These are phyloP conservation scores for Lepiota venenata DNA, from an alignment of 768 basidiomycete species.

Conservation along the genomic window DNA sequence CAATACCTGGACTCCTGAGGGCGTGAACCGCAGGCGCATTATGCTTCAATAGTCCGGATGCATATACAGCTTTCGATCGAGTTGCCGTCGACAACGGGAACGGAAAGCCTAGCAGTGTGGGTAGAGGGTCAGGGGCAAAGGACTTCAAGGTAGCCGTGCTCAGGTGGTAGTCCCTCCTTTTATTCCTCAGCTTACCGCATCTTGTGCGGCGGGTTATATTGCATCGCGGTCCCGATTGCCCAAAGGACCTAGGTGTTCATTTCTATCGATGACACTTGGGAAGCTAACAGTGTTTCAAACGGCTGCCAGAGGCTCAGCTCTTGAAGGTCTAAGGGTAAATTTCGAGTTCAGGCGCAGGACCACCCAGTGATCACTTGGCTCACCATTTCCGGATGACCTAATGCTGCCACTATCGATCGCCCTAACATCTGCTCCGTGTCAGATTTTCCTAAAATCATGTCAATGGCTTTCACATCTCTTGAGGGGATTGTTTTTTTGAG, in stretches of 20 bases:
- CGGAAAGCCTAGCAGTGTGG: slow-evolving; percentile 59
- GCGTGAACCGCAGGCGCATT: slow-evolving; percentile 60
- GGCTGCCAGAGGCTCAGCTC: slow-evolving; percentile 80
- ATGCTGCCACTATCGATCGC: slow-evolving; percentile 57
- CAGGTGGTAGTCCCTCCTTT: neutral
- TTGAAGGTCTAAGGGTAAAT: slow-evolving; percentile 55
- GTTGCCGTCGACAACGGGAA: slow-evolving; percentile 45
- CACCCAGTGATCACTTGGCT: slow-evolving; percentile 16
- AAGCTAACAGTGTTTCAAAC: slow-evolving; percentile 58
- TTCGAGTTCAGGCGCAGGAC: neutral
- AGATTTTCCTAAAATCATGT: slow-evolving; percentile 79
- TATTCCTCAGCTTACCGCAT: slow-evolving; percentile 46
- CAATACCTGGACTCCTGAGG: slow-evolving; percentile 39
- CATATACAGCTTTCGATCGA: slow-evolving; percentile 83
- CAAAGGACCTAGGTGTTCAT: slow-evolving; percentile 66
- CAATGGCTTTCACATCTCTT: slow-evolving; percentile 49
- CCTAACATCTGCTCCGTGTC: slow-evolving; percentile 79
- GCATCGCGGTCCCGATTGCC: slow-evolving; percentile 86
- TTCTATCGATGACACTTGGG: slow-evolving; percentile 49
- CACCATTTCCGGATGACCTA: slow-evolving; percentile 90
- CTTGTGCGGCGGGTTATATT: slow-evolving; percentile 86
- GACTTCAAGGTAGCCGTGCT: slow-evolving; percentile 39
- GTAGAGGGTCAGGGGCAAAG: slow-evolving; percentile 61
- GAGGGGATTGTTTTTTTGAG: slow-evolving; percentile 28
- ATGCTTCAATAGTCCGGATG: slow-evolving; percentile 78